Evolutionary conservation across 345 rosid species (phyloP), one percentile per base, ranked within the genome.

Genomic region (Lepidium sativum): DNA sequence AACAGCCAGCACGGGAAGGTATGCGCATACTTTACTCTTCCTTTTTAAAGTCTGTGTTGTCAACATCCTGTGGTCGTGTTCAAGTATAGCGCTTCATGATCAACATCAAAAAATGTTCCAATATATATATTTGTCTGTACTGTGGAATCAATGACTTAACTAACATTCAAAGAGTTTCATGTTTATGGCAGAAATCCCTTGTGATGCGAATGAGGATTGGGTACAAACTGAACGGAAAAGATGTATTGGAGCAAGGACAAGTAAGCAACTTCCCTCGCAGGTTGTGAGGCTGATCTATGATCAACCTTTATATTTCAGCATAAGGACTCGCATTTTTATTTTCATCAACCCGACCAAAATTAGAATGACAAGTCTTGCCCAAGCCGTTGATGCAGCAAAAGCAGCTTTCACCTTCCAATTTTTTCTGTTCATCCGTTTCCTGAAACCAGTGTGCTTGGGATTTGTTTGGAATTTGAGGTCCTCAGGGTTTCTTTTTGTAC

Each of bases 1-100:
- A 94, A 94, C 81, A 90, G 85, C 79, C 99, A 88, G 77, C 95
- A 94, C n/a, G 96, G 97, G 73, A 94, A 90, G 99, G 99, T 94
- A 82, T 13, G 41, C 38, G 31, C 39, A 54, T 62, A 29, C 55
- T 42, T 18, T 72, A n/a, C 48, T 56, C 8, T 53, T 55, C 38
- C 38, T 60, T 29, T 63, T 52, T 40, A 9, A 33, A 11, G 7
- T 10, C 3, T 18, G 9, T 39, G n/a, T n/a, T n/a, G n/a, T n/a
- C n/a, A n/a, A n/a, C n/a, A n/a, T n/a, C n/a, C n/a, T n/a, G n/a
- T n/a, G n/a, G n/a, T n/a, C n/a, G n/a, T n/a, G 2, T 40, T 29
- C 12, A 29, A 15, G 43, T 29, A 27, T 58, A 48, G 65, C 72
- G 29, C 17, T 60, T 34, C 15, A 16, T 60, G 23, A 35, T 44